These are phyloP conservation scores for Diddensiella santjacobensis DNA, from an alignment of 805 yeast species.

Conservation along the genomic window DNA sequence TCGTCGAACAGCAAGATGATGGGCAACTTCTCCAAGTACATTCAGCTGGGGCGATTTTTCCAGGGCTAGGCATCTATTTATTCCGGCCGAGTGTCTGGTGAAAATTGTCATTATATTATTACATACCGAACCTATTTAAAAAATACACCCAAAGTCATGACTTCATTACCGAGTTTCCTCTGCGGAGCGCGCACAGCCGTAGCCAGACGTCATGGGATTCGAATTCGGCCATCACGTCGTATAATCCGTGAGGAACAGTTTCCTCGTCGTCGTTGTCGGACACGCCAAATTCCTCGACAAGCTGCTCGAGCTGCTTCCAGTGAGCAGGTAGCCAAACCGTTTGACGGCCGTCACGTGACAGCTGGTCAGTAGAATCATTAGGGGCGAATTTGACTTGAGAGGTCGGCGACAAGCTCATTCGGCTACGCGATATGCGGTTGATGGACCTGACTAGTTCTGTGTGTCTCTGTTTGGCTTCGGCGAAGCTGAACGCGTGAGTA, in stretches of 20 bases:
- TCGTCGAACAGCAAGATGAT: constrained; percentile 7
- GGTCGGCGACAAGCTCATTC: background rate
- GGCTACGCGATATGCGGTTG: background rate
- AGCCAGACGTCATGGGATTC: background rate
- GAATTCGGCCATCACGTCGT: background rate
- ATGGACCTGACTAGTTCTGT: background rate
- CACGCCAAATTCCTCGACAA: background rate
- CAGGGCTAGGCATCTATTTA: background rate
- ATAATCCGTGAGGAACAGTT: background rate
- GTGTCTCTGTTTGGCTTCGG: constrained; percentile 1
- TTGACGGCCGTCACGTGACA: too few relatives aligned
- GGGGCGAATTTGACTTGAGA: too few relatives aligned
- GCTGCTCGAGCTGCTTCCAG: background rate
- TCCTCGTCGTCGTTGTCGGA: background rate
- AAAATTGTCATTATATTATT: too few relatives aligned
- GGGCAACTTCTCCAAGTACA: constrained; percentile 18
- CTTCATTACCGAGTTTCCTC: background rate
- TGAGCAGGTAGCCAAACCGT: background rate
- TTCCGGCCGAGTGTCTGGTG: too few relatives aligned
- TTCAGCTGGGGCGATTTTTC: constrained; percentile 14
- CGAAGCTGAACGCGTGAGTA: constrained; percentile 3
- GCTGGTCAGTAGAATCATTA: too few relatives aligned
- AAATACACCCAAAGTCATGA: too few relatives aligned
- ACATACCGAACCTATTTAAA: too few relatives aligned
- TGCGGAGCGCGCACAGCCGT: background rate